These are phyloP conservation scores for Cercospora brassicicola DNA, from an alignment of 2,329 filamentous ascomycete genomes.

Conservation along the genomic window DNA sequence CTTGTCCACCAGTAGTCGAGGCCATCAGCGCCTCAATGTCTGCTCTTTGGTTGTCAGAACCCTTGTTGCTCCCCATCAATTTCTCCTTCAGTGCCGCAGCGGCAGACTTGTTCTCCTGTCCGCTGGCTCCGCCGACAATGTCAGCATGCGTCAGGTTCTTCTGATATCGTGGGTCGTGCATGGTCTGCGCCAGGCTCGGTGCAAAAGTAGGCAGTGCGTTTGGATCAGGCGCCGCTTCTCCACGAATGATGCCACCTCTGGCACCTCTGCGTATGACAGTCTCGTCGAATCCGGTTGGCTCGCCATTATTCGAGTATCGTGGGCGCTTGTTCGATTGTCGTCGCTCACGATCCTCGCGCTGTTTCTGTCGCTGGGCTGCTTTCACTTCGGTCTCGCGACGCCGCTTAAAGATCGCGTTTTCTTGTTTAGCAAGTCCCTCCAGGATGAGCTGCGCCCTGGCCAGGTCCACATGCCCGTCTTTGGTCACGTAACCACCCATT, in stretches of 20 bases:
- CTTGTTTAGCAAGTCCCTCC: conserved; percentile 82
- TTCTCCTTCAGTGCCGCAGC: conserved; percentile 83
- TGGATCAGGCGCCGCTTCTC: conserved; percentile 40
- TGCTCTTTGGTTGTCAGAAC: conserved; percentile 35
- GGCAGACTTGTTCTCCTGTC: conserved; percentile 88
- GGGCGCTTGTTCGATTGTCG: conserved; percentile 46
- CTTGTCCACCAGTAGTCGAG: conserved; percentile 38
- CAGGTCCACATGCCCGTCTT: conserved; percentile 89
- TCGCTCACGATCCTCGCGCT: conserved; percentile 69
- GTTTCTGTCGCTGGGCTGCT: conserved; percentile 74
- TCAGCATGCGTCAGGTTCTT: conserved; percentile 76
- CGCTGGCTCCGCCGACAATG: conserved; percentile 63
- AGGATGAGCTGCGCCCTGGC: conserved; percentile 84
- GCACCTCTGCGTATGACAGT: conserved; percentile 38
- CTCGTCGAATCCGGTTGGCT: conserved; percentile 35
- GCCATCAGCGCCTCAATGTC: conserved; percentile 35
- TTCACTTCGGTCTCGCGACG: conserved; percentile 84
- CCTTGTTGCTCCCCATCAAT: conserved; percentile 56
- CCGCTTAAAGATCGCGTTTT: conserved; percentile 88
- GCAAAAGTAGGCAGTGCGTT: conserved; percentile 58
- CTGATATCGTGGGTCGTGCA: conserved; percentile 54
- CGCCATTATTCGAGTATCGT: conserved; percentile 35
- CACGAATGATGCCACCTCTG: conserved; percentile 36
- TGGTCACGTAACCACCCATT: conserved; percentile 95
- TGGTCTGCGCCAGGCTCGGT: conserved; percentile 55